These are phyloP conservation scores for Grosmannia penicillata DNA, from an alignment of 2,329 filamentous ascomycete genomes.

Conservation along the genomic window DNA sequence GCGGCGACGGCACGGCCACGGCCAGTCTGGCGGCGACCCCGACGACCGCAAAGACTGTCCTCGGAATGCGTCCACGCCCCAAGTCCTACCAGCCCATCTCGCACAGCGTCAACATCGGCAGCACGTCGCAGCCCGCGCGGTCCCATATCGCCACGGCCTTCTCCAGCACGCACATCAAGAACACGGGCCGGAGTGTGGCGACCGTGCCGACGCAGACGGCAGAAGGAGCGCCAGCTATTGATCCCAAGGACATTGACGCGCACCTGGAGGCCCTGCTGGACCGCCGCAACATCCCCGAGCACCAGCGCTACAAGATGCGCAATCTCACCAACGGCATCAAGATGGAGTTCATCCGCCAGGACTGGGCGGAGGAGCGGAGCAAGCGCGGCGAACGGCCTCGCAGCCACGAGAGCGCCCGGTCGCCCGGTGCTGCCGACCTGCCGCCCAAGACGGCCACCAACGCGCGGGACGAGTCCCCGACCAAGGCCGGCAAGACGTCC, in stretches of 20 bases:
- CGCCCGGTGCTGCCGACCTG: slow-evolving; percentile 15
- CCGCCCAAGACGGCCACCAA: slow-evolving; percentile 4
- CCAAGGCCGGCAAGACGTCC: slow-evolving; percentile 17
- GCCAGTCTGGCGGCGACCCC: no score
- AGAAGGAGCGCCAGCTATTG: no score
- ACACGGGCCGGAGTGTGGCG: slow-evolving; percentile 13
- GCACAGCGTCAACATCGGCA: slow-evolving; percentile 16
- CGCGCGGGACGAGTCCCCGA: background rate
- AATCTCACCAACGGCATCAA: slow-evolving; percentile 82
- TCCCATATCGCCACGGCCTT: slow-evolving; percentile 13
- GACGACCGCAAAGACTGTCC: no score
- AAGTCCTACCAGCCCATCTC: slow-evolving; percentile 31
- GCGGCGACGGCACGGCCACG: slow-evolving; percentile 2
- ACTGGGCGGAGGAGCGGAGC: slow-evolving; percentile 56
- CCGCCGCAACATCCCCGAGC: slow-evolving; percentile 81
- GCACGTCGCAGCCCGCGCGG: slow-evolving; percentile 16
- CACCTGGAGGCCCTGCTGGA: slow-evolving; percentile 56
- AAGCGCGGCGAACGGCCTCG: slow-evolving; percentile 15
- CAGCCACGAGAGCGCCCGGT: slow-evolving; percentile 27
- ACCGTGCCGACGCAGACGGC: background rate
- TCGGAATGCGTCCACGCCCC: no score
- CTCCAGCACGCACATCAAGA: slow-evolving; percentile 18
- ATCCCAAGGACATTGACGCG: slow-evolving; percentile 38
- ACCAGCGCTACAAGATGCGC: slow-evolving; percentile 90
- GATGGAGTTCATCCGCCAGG: slow-evolving; percentile 85